Evolutionary conservation across 148 eudicot genomes (phyloP), one percentile per base, ranked within the genome.

Genomic region (Vaccinium myrtillus): DNA sequence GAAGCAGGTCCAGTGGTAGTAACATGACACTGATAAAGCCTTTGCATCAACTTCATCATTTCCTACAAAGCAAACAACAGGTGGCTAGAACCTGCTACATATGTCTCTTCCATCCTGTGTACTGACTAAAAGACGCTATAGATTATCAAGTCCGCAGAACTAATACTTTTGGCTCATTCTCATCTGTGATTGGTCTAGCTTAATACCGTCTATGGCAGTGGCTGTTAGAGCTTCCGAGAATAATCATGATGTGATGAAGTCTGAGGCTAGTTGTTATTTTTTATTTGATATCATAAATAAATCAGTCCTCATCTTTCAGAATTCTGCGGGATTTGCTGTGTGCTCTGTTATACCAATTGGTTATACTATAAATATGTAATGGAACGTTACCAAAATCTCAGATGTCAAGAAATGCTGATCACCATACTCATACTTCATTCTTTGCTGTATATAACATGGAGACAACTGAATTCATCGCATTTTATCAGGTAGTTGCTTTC

Each of bases 381-480:
- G 80, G 83, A 71, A 32, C 55, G 49, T 80, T 43, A 58, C 50
- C 49, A 46, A 83, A 46, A 77, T 82, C 86, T 56, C 93, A 97
- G 98, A 92, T 94, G 81, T 87, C 98, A 51, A 92, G 99, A 89
- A 92, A 87, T 88, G 85, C 94, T 80, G 99, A 97, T 86, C 92
- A 90, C 82, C 98, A 95, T 87, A 93, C 96, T 84, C 98, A 95
- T 87, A 93, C 96, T 84, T 95, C 98, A 79, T 95, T 97, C 87
- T 94, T 94, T 88, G 99, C 96, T 90, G 95, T 95, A 88, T 97
- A 97, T 89, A 89, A 94, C 89, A 97, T 97, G 99, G 99, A 95
- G 92, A 88, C 93, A 73, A 93, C 98, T 78, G 98, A 97, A 88
- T 89, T 95, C 83, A 87, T 93, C 77, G 91, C 99, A 83, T 97